phyloP scores from a whole-genome alignment of 2,329 filamentous ascomycete species.

The Aspergillus neoniger region DNA sequence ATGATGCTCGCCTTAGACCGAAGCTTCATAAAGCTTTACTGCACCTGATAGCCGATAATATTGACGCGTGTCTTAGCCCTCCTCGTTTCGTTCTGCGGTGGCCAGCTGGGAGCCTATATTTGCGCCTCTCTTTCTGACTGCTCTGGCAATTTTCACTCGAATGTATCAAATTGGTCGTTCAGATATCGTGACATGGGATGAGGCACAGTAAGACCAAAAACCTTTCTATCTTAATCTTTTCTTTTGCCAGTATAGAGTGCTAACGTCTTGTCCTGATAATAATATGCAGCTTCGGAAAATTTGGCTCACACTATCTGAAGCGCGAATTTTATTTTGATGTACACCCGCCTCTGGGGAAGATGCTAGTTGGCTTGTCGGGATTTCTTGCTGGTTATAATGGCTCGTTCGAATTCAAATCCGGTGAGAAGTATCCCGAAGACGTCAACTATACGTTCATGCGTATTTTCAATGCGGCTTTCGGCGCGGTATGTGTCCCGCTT shows the following conservation, averaged over 20 bases:
- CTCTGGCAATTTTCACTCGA: slow-evolving; percentile 65
- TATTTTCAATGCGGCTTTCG: slow-evolving; percentile 93
- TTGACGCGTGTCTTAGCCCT: slow-evolving; percentile 27
- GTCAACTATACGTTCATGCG: slow-evolving; percentile 99
- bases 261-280: slow-evolving; percentile 8
- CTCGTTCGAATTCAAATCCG: slow-evolving; percentile 98
- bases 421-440: slow-evolving; percentile 89
- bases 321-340: slow-evolving; percentile 99
- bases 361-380: slow-evolving; percentile 94
- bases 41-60: neutral
- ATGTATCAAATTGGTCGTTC: slow-evolving; percentile 69
- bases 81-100: slow-evolving; percentile 42
- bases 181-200: slow-evolving; percentile 74
- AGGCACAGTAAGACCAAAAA: slow-evolving; percentile 63
- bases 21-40: neutral
- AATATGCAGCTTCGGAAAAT: slow-evolving; percentile 63
- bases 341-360: slow-evolving; percentile 94
- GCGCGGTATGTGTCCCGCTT: slow-evolving; percentile 86
- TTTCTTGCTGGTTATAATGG: slow-evolving; percentile 98
- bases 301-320: slow-evolving; percentile 98
- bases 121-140: slow-evolving; percentile 65
- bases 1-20: slow-evolving; percentile 12
- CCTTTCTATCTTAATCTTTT: too few relatives aligned
- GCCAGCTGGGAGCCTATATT: slow-evolving; percentile 64
- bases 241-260: neutral